Base-by-base conservation (phyloP, 2,329 filamentous ascomycete species). In the Hansfordia pulvinata region DNA sequence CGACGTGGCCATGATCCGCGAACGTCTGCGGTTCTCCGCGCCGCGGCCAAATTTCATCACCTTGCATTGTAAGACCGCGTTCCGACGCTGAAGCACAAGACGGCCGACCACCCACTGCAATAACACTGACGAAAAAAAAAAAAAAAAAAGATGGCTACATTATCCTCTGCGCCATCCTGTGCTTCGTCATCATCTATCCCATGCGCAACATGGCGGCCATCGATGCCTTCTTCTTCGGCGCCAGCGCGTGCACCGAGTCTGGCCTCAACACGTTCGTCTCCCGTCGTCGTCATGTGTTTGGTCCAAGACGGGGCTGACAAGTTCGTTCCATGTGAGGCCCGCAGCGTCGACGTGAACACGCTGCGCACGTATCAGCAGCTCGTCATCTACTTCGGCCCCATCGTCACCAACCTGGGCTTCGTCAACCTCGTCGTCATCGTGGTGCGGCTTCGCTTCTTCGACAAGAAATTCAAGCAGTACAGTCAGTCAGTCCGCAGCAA, bases 361-460 rank as follows among this genome's bases (percentile, higher is more conserved):
- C 39, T 69, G 10, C 52, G 52, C 31, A 52, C 48, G 0, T 68
- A 66, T 30, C 64, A 69, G 36, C 64, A 69, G 35, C 33, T 68
- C 4, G 58, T 54, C 26, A 36, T 67, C 19, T 69, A 67, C 36
- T 47, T 67, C 23, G 42, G 62, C 11, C 60, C 64, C 1, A 50
- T 63, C 6, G 30, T 68, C 3, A 56, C 53, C 0, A 65, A 67
- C 29, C 30, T 63, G 10, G 53, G 53, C 1, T 63, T 64, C 35
- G 46, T 68, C 37, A 66, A 66, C 35, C 54, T 59, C 3, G 27
- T 60, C 6, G 57, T 66, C 5, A 58, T 68, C 4, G 37, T 59
- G 9, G 52, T 61, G 1, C 52, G 64, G 0, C 36, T 68, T 3
- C 41, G 49, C 25, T 68, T 61, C 58, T 68, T 68, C 35, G 46